Base-by-base conservation (phyloP, 192 early-diverging fungal species). In the Coemansia sp. region DNA sequence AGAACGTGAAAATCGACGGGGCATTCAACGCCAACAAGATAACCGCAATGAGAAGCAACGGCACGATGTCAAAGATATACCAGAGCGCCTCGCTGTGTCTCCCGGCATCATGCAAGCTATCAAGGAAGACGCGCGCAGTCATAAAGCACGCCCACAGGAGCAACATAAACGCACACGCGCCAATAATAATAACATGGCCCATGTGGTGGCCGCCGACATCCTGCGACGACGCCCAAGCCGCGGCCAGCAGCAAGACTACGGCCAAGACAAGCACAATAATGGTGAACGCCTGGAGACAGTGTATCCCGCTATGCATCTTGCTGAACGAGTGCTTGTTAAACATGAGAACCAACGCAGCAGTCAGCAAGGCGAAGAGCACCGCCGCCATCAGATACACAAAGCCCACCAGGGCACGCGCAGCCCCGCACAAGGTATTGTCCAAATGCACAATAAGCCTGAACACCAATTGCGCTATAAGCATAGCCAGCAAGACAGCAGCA, bases 41-140 rank as follows among this genome's bases (percentile, higher is more conserved):
- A 12, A 81, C 34, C 14, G 78, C 78, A 23, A 81, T 61, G 23
- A 81, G 62, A 60, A 81, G 55, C 74, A 81, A 64, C 50, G 74
- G 73, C 62, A 76, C 71, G 36, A 81, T 73, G 46, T 72, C 72
- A 51, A 81, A 81, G 12, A 81, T 42, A 42, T 81, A 81, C 79
- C 79, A 81, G 64, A 81, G 74, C 10, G 71, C 78, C 70, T 81
- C 79, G 74, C 79, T 81, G 9, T 76, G 70, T 12, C 79, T 59
- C 3, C 60, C 79, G 0, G 79, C 74, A 57, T 72, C 73, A 55
- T 72, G 64, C 60, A 81, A 34, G 29, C 55, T 58, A 1, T 32
- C 64, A 17, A 81, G 59, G 71, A 81, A 81, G 44, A 72, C 79
- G 32, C 79, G 74, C 17, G 70, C 79, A 2, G 74, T 76, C 74